Evolutionary conservation across 768 basidiomycete species (phyloP).

Genomic region (Suillus subaureus): DNA sequence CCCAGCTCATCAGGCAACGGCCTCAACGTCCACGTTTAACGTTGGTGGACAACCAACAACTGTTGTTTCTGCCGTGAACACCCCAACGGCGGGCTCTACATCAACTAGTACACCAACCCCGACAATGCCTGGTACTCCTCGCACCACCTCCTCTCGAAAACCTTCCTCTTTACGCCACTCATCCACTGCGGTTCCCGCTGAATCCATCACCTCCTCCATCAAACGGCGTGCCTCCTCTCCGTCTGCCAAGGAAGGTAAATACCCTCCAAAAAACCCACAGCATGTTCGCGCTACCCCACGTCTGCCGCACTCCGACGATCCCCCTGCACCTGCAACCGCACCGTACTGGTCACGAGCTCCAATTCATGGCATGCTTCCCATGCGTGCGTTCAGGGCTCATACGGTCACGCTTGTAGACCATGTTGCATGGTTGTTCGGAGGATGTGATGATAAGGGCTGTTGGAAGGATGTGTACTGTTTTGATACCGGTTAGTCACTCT

Average conservation of each 20-base stretch:
- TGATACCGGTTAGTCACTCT: slow-evolving; percentile 62
- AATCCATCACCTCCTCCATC: slow-evolving; percentile 25
- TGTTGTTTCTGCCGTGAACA: neutral
- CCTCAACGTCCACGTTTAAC: slow-evolving; percentile 42
- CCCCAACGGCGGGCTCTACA: neutral
- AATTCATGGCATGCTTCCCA: slow-evolving; percentile 70
- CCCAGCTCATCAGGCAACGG: slow-evolving; percentile 33
- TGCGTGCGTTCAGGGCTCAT: slow-evolving; percentile 76
- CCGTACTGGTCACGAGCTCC: slow-evolving; percentile 91
- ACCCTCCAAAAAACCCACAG: slow-evolving; percentile 19
- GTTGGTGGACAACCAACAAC: slow-evolving; percentile 22
- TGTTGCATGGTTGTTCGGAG: slow-evolving; percentile 86
- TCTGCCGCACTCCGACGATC: slow-evolving; percentile 62
- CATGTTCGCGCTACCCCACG: slow-evolving; percentile 54
- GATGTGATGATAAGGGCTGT: slow-evolving; percentile 79
- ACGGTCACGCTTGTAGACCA: slow-evolving; percentile 83
- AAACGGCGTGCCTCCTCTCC: slow-evolving; percentile 31
- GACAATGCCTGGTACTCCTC: slow-evolving; percentile 28
- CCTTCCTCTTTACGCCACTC: slow-evolving; percentile 33
- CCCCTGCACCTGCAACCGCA: slow-evolving; percentile 64
- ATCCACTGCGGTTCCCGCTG: slow-evolving; percentile 31
- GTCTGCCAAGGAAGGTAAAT: slow-evolving; percentile 26
- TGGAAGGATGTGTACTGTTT: slow-evolving; percentile 82
- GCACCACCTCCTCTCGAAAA: slow-evolving; percentile 28
- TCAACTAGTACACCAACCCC: slow-evolving; percentile 15